Conservation (phyloP, 148 eudicot species). For the Euryodendron excelsum region DNA sequence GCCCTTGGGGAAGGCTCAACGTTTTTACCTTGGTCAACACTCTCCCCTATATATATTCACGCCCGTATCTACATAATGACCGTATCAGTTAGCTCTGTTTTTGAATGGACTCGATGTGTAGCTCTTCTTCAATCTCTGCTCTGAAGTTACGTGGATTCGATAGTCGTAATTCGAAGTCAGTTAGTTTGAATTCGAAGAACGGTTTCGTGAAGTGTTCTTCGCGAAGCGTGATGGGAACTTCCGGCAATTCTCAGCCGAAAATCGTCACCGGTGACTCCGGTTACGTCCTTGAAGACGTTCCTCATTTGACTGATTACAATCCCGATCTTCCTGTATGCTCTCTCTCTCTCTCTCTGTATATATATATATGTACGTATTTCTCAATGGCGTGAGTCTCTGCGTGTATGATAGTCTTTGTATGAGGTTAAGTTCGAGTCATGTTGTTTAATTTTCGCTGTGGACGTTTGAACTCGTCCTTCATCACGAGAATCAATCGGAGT, state of each 20-base stretch:
- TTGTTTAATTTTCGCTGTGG: conserved; percentile 13
- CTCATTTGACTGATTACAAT: conserved; percentile 75
- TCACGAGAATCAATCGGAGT: too few relatives aligned
- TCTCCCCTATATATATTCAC: background rate
- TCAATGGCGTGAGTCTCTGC: background rate
- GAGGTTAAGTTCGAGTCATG: conserved; percentile 6
- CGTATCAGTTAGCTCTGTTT: background rate
- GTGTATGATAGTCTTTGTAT: background rate
- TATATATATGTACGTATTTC: too few relatives aligned
- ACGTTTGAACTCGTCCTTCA: background rate
- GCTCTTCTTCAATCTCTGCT: background rate
- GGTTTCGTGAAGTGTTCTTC: background rate
- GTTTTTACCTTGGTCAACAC: conserved; percentile 1
- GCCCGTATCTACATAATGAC: background rate
- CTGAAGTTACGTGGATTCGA: background rate
- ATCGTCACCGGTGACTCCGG: conserved; percentile 56
- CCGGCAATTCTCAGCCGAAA: conserved; percentile 31
- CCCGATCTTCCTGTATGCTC: conserved; percentile 52
- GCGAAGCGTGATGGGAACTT: background rate
- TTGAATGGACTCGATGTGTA: background rate
- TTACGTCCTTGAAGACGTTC: conserved; percentile 83
- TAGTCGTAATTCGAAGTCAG: background rate
- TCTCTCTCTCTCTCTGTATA: conserved; percentile 8
- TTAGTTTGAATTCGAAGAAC: background rate
- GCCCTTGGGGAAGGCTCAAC: conserved; percentile 6